Evolutionary conservation across 2,329 filamentous ascomycete genomes (phyloP), one percentile per base, ranked within the genome.

Genomic region (Sordariomycetes sp.): DNA sequence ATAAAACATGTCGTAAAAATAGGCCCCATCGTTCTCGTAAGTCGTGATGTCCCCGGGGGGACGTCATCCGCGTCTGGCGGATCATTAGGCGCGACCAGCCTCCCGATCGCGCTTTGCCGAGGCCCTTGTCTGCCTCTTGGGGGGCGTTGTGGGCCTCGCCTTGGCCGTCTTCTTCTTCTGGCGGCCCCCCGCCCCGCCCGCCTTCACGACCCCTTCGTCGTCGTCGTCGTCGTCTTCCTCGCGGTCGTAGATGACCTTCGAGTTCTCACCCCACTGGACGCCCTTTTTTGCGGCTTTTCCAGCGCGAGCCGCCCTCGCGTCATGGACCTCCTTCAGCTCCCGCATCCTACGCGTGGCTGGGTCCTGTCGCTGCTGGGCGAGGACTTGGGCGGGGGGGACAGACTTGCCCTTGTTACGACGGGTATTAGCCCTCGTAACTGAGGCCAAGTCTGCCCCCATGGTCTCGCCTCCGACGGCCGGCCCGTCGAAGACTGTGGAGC

Each of bases 281-380:
- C 34, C 28, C 34, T 58, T 58, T 10, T 18, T n/a, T 3, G 28
- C 18, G 4, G 14, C 25, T 22, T 28, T 40, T 10, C 48, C 32
- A 8, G 32, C 35, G 16, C 56, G 20, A 2, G 56, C 48, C 1
- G 32, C 50, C 28, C 51, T 32, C 32, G 56, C 56, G 12, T 58
- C 56, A 20, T 58, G 56, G 14, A 58, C 50, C 12, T 48, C 50
- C 56, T 54, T 58, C 20, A 58, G 56, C 50, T 58, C 56, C 43
- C 53, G 56, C 56, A 58, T 53, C 4, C 56, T 48, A 43, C 25
- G 24, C 16, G 48, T 34, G 2, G 48, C 22, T 1, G 56, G 56
- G 24, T 58, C 37, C 25, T 53, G 46, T 18, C 48, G 18, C 32
- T 53, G 56, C 4, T 35, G 32, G 6, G 56, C 56, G n/a, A 58